phyloP scores from a whole-genome alignment of 2,329 filamentous ascomycete species.

The Aphanocladium album region DNA sequence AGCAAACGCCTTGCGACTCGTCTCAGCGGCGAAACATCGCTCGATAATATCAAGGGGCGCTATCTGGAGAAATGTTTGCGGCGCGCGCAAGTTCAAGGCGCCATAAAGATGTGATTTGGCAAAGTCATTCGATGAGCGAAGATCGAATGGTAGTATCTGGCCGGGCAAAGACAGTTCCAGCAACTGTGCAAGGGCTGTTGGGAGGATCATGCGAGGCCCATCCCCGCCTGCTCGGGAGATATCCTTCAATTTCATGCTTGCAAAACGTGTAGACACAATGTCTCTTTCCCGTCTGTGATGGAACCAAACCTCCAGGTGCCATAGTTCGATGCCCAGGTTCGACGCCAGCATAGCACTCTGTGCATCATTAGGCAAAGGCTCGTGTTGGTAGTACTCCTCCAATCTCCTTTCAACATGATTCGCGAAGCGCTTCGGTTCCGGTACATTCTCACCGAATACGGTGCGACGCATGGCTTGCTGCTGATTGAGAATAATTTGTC shows the following conservation, averaged over 20 bases:
- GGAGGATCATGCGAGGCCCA: constrained; percentile 44
- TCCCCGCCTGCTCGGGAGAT: constrained; percentile 25
- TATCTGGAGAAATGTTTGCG: constrained; percentile 42
- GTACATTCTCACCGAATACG: constrained; percentile 33
- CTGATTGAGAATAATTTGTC: constrained; percentile 41
- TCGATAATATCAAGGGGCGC: constrained; percentile 48
- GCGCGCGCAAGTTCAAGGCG: constrained; percentile 48
- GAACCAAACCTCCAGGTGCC: constrained; percentile 52
- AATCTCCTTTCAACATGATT: constrained; percentile 45
- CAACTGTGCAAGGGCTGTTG: constrained; percentile 45
- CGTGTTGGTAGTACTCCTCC: constrained; percentile 47
- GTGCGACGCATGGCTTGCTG: constrained; percentile 37
- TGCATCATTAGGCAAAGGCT: constrained; percentile 43
- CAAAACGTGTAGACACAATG: constrained; percentile 39
- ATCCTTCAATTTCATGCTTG: constrained; percentile 38
- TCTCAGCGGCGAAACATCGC: constrained; percentile 43
- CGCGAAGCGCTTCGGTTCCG: constrained; percentile 42
- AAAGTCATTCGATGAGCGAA: constrained; percentile 43
- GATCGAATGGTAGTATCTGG: constrained; percentile 44
- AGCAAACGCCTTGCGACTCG: constrained; percentile 41
- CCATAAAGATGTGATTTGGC: constrained; percentile 47
- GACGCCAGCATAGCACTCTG: constrained; percentile 51
- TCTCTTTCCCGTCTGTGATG: constrained; percentile 48
- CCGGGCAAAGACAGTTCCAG: constrained; percentile 45
- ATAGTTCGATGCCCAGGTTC: constrained; percentile 46